Evolutionary conservation across 495 filamentous ascomycete genomes (phyloP), one percentile per base, ranked within the genome.

Genomic region (Penicillium silybi): DNA sequence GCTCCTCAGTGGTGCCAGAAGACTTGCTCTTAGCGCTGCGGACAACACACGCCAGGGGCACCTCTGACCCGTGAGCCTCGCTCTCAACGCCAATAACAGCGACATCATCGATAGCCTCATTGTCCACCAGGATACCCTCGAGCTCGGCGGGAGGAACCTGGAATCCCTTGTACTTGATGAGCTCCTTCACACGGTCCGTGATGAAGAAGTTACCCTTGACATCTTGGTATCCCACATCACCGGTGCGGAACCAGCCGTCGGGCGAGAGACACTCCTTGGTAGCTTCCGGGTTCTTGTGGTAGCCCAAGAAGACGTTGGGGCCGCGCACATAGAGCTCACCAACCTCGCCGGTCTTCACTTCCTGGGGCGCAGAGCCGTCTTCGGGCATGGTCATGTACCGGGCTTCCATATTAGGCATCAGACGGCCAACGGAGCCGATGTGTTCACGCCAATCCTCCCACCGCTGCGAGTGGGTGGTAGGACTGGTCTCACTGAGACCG

Each of bases 161-260:
- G 73, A 92, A 92, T 11, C 90, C 90, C 63, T 83, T 81, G 66
- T 93, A 93, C 71, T 95, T 95, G 71, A 95, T 93, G 40, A 95
- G 71, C 67, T 95, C 90, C 76, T 95, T 95, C 18, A 90, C 77
- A n/a, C 90, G 85, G 58, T 92, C 90, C 1, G 88, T 90, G 62
- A 92, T 85, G 69, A 71, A 85, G 62, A 87, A 82, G 56, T 85
- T 79, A 4, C 82, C 83, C 34, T 84, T 68, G 23, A 66, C 54
- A 43, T 85, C 78, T 56, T 84, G 74, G 53, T 85, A 79, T 2
- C 82, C 83, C 16, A 86, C 79, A 56, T 87, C 84, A 2, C 84
- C 84, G 2, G 83, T 86, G 40, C 80, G 81, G 62, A 84, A 83
- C 76, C 77, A 87, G 0, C 78, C 79, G 65, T 81, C 78, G 5